phyloP scores from a whole-genome alignment of 1,284 basidiomycete species.

The Phaffia rhodozyma region DNA sequence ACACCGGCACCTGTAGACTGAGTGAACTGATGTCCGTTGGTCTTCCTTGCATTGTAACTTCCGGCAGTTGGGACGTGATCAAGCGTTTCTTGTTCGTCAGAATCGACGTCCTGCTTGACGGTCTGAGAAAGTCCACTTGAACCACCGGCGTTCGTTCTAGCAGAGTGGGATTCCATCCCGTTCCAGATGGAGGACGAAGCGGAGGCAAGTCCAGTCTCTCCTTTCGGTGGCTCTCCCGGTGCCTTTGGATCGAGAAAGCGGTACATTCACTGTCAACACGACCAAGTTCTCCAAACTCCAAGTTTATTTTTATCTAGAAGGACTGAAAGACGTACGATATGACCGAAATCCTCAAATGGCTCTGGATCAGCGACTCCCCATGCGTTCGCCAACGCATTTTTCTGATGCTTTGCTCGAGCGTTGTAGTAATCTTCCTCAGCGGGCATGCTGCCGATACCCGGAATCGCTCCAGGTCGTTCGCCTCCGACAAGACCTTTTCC shows the following conservation, averaged over 20 bases:
- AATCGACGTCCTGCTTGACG: not conserved
- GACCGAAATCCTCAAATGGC: conserved; percentile 15
- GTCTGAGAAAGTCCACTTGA: not conserved
- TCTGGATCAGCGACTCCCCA: conserved; percentile 18
- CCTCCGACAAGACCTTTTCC: not conserved
- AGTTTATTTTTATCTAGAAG: not conserved
- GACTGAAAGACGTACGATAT: conserved; percentile 4
- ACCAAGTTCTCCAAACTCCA: not conserved
- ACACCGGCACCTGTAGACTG: conserved; percentile 25
- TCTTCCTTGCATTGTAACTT: not conserved
- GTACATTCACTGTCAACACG: not conserved
- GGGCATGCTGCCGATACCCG: not conserved
- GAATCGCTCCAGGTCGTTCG: not conserved
- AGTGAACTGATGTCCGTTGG: not conserved
- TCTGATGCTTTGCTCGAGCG: conserved; percentile 15
- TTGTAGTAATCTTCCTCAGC: conserved; percentile 18
- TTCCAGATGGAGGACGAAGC: conserved; percentile 16
- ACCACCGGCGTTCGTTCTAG: not conserved
- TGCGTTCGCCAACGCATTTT: conserved; percentile 17
- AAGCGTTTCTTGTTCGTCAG: not conserved
- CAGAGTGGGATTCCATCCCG: conserved; percentile 1
- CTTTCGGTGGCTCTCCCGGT: conserved; percentile 3
- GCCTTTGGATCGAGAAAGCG: not conserved
- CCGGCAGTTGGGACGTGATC: not conserved
- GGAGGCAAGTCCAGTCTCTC: conserved; percentile 17